Conservation (phyloP, 345 rosid genomes). For the Eucalyptus erythrocorys region DNA sequence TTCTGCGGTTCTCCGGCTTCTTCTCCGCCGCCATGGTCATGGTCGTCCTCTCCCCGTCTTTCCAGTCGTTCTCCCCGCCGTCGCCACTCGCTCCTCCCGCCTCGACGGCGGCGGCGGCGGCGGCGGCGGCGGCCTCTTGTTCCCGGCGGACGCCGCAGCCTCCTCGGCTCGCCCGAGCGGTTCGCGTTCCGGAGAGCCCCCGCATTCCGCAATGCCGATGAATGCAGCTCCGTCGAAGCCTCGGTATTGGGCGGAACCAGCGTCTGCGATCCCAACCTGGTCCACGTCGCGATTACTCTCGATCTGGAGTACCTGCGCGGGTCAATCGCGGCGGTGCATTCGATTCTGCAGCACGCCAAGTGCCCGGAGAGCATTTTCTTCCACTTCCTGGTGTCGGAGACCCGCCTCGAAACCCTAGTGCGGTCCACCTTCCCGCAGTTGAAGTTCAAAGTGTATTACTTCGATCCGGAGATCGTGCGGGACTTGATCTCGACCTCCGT, state of each 20-base stretch:
- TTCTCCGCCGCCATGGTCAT: slow-evolving; percentile 57
- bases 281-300: slow-evolving; percentile 70
- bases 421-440: slow-evolving; percentile 48
- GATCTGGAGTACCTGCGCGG: slow-evolving; percentile 67
- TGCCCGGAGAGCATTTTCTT: slow-evolving; percentile 70
- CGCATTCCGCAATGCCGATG: slow-evolving; percentile 43
- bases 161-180: not conserved
- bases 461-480: slow-evolving; percentile 52
- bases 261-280: slow-evolving; percentile 54
- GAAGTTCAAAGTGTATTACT: slow-evolving; percentile 49
- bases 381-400: slow-evolving; percentile 54
- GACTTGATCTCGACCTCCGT: slow-evolving; percentile 60
- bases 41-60: slow-evolving; percentile 74
- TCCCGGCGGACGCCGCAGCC: slow-evolving; percentile 13
- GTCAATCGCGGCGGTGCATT: slow-evolving; percentile 67
- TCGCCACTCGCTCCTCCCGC: slow-evolving; percentile 74
- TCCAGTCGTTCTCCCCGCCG: slow-evolving; percentile 85
- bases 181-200: slow-evolving; percentile 39
- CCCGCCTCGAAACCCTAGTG: slow-evolving; percentile 42
- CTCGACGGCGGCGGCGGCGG: slow-evolving; percentile 12
- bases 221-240: slow-evolving; percentile 16
- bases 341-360: slow-evolving; percentile 45
- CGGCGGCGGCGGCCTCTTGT: slow-evolving; percentile 11
- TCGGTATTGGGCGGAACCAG: not conserved
- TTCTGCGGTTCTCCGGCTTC: slow-evolving; percentile 43